phyloP scores from a whole-genome alignment of 2,329 filamentous ascomycete genomes.

The Curvularia verruculosa region DNA sequence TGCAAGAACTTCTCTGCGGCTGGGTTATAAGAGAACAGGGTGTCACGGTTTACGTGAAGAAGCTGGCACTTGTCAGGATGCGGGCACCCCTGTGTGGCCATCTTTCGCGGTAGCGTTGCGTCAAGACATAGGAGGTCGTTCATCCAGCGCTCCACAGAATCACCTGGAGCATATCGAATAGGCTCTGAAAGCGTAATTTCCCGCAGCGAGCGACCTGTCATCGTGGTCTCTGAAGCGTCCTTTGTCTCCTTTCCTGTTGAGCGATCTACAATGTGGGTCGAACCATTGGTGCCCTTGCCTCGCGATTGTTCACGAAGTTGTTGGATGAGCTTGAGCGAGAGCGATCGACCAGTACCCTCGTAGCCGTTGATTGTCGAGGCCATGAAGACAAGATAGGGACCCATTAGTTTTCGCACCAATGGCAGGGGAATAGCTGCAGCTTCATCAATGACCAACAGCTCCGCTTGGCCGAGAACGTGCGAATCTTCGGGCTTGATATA shows the following conservation, averaged over 20 bases:
- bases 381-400: conserved; percentile 98
- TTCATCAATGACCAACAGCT: conserved; percentile 95
- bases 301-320: conserved; percentile 93
- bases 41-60: conserved; percentile 93
- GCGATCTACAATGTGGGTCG: conserved; percentile 73
- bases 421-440: conserved; percentile 95
- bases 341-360: conserved; percentile 91
- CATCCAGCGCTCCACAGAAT: conserved; percentile 93
- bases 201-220: conserved; percentile 75
- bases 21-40: conserved; percentile 95
- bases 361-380: conserved; percentile 99
- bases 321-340: conserved; percentile 96
- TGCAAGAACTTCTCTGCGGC: conserved; percentile 97
- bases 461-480: conserved; percentile 92
- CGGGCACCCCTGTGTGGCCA: conserved; percentile 77
- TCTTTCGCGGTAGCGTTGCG: conserved; percentile 80
- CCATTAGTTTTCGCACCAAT: conserved; percentile 90
- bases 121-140: conserved; percentile 94
- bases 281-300: conserved; percentile 61
- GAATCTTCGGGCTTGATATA: conserved; percentile 97
- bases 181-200: conserved; percentile 94
- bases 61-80: conserved; percentile 92
- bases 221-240: conserved; percentile 41
- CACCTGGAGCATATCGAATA: conserved; percentile 90
- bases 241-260: conserved; percentile 72